These are phyloP conservation scores for Podospora sp. DNA, from an alignment of 495 filamentous ascomycete species.

Conservation along the genomic window DNA sequence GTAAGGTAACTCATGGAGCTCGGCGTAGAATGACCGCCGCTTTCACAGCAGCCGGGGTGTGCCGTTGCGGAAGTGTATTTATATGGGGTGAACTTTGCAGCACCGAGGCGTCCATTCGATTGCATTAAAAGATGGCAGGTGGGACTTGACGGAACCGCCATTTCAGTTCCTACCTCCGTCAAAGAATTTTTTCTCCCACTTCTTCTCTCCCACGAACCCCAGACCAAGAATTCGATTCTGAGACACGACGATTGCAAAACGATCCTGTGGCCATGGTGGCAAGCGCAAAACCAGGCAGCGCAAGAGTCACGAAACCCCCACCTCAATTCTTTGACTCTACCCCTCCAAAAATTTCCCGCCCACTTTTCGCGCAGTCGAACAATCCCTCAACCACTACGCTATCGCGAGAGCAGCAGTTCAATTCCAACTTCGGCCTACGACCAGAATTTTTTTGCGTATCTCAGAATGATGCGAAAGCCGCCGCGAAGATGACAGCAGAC, in stretches of 20 bases:
- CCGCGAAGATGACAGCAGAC: conserved; percentile 58
- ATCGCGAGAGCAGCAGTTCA: conserved; percentile 32
- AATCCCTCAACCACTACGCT: conserved; percentile 13
- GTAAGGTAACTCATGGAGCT: background rate
- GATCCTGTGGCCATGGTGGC: conserved; percentile 1
- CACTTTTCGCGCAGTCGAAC: conserved; percentile 9
- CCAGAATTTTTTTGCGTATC: conserved; percentile 23
- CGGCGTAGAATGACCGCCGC: background rate
- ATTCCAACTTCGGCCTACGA: conserved; percentile 23
- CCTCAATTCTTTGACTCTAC: conserved; percentile 27
- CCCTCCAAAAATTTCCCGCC: conserved; percentile 29
- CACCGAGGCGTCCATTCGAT: background rate
- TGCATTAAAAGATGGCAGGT: background rate
- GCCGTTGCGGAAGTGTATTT: background rate
- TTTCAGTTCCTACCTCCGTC: background rate
- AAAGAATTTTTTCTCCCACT: background rate
- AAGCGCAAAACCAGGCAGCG: background rate
- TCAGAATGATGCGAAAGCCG: conserved; percentile 30
- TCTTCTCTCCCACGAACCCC: background rate
- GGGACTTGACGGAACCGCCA: conserved; percentile 3
- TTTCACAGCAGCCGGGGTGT: background rate
- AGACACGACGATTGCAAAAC: background rate
- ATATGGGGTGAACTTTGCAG: background rate
- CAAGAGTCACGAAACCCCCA: conserved; percentile 11
- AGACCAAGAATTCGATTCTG: background rate